Percentiles rank a stretch among this genome's conserved stretches.
Evolutionary conservation across 768 basidiomycete species (phyloP).

Genomic region (Austroboletus festivus): DNA sequence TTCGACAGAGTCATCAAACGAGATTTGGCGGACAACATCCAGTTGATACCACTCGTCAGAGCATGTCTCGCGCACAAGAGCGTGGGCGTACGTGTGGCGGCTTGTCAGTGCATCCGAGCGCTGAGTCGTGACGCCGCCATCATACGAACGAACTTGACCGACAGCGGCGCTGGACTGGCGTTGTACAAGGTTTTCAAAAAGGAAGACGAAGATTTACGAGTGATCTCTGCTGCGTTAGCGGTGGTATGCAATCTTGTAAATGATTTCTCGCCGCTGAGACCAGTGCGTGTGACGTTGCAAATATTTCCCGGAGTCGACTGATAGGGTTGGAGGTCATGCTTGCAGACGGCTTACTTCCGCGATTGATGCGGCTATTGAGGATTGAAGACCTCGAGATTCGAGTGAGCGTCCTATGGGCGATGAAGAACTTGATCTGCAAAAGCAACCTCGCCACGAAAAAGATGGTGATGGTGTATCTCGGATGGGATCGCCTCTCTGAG

Average conservation of each 20-base stretch:
- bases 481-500: conserved; percentile 61
- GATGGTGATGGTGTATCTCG: conserved; percentile 63
- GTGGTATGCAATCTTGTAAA: conserved; percentile 84
- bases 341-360: conserved; percentile 61
- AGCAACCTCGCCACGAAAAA: conserved; percentile 58
- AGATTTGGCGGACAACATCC: conserved; percentile 56
- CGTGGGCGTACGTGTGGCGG: conserved; percentile 78
- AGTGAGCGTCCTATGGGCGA: conserved; percentile 77
- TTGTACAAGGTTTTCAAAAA: conserved; percentile 60
- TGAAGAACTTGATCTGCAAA: conserved; percentile 79
- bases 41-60: conserved; percentile 53
- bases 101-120: conserved; percentile 82
- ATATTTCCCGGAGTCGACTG: background rate
- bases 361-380: conserved; percentile 58
- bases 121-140: conserved; percentile 77
- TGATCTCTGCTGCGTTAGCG: conserved; percentile 65
- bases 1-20: conserved; percentile 72
- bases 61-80: conserved; percentile 56
- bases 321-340: conserved; percentile 53
- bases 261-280: conserved; percentile 78
- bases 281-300: conserved; percentile 43
- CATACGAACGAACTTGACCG: conserved; percentile 79
- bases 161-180: conserved; percentile 72
- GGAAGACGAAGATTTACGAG: conserved; percentile 63
- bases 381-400: conserved; percentile 54